Conservation (phyloP, 257 asterid species). For the Solanum chmielewskii region DNA sequence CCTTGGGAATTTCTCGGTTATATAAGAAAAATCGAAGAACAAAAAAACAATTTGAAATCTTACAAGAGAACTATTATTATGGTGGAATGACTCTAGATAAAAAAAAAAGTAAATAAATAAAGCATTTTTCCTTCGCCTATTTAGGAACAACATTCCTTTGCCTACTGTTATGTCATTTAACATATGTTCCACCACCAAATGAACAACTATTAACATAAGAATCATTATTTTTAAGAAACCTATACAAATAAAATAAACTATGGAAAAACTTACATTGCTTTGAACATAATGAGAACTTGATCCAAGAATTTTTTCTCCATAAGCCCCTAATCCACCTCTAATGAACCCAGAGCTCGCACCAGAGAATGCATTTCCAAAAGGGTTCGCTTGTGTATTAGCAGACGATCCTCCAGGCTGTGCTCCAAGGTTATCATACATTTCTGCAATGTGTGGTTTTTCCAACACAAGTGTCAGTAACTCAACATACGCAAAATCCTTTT, state of each 20-base stretch:
- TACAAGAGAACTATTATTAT: background rate
- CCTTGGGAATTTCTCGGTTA: background rate
- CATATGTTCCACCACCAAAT: background rate
- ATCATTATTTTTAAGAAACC: background rate
- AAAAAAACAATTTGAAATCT: background rate
- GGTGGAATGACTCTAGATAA: background rate
- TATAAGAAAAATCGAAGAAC: background rate
- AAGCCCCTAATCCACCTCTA: background rate
- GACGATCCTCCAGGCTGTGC: background rate
- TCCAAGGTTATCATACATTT: constrained; percentile 1
- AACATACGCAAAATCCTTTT: background rate
- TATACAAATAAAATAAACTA: background rate
- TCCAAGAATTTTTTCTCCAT: constrained; percentile 8
- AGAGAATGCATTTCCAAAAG: background rate
- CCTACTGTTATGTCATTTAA: background rate
- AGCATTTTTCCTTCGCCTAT: background rate
- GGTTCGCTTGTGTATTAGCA: background rate
- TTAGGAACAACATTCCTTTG: background rate
- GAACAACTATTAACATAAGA: background rate
- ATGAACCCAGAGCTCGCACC: constrained; percentile 7
- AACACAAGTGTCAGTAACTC: background rate
- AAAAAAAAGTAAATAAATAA: background rate
- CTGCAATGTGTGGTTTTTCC: background rate
- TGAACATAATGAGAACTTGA: constrained; percentile 11
- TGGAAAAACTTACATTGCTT: background rate